phyloP scores from a whole-genome alignment of 2,329 filamentous ascomycete genomes.

The Stachybotrys elegans region DNA sequence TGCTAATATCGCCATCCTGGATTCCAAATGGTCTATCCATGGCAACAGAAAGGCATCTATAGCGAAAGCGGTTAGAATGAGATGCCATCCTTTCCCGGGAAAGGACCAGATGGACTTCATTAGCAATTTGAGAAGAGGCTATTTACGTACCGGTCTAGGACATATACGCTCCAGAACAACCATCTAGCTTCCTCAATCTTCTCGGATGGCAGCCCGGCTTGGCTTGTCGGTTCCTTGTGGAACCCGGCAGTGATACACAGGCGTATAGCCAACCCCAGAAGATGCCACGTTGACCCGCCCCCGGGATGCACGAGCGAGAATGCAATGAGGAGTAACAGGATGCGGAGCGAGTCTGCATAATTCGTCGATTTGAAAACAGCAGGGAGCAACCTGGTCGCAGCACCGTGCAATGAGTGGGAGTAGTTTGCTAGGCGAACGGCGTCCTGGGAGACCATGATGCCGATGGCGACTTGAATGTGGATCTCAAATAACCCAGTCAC shows the following conservation, averaged over 20 bases:
- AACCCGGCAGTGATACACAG: conserved; percentile 7
- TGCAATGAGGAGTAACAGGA: conserved; percentile 3
- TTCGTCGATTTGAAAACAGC: conserved; percentile 1
- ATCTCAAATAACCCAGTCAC: no score
- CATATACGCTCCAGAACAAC: conserved; percentile 7
- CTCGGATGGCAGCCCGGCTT: not conserved
- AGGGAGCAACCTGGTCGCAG: conserved; percentile 5
- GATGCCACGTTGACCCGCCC: conserved; percentile 10
- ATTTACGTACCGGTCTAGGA: conserved; percentile 6
- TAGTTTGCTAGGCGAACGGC: conserved; percentile 7
- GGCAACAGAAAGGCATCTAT: conserved; percentile 2
- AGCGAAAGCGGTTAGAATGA: not conserved
- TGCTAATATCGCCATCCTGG: conserved; percentile 9
- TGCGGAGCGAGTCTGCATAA: conserved; percentile 4
- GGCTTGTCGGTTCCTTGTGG: no score
- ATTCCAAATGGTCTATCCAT: conserved; percentile 8
- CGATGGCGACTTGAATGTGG: no score
- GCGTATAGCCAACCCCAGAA: conserved; percentile 7
- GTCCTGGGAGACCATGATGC: conserved; percentile 6
- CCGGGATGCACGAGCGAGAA: conserved; percentile 5
- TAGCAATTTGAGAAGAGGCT: not conserved
- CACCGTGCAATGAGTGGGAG: conserved; percentile 3
- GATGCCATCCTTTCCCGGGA: no score
- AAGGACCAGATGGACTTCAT: no score
- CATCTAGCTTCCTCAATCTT: not conserved